phyloP scores from a whole-genome alignment of 139 green algal species.

The Spirogloea muscicola region DNA sequence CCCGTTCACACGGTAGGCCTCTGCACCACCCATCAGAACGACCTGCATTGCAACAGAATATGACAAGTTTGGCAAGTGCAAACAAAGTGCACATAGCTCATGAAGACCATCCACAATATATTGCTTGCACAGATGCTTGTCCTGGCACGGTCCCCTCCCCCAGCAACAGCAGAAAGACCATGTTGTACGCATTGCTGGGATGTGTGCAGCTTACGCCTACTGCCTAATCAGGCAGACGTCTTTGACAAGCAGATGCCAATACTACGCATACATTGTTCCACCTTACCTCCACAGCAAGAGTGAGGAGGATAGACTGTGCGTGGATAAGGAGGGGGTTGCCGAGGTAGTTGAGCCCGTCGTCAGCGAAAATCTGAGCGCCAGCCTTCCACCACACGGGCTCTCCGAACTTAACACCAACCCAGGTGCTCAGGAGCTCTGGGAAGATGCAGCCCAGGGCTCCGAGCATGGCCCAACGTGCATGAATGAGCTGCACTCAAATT shows the following conservation, averaged over 20 bases:
- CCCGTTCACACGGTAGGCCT: slow-evolving; percentile 56
- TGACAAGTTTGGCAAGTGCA: not conserved
- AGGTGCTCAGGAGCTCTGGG: slow-evolving; percentile 33
- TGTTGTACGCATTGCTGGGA: not conserved
- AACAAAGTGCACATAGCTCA: not conserved
- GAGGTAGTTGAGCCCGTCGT: slow-evolving; percentile 62
- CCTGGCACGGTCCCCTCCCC: not conserved
- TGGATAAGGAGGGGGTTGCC: slow-evolving; percentile 91
- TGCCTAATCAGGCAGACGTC: not conserved
- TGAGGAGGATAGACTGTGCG: slow-evolving; percentile 89
- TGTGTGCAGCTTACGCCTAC: not conserved
- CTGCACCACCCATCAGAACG: slow-evolving; percentile 63
- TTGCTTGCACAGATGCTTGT: too few species aligned
- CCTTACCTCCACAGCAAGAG: slow-evolving; percentile 68
- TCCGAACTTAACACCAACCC: slow-evolving; percentile 21
- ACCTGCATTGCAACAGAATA: slow-evolving; percentile 61
- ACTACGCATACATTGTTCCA: not conserved
- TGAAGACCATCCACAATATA: too few species aligned
- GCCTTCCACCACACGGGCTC: slow-evolving; percentile 81
- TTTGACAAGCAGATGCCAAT: not conserved
- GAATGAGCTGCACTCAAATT: slow-evolving; percentile 72
- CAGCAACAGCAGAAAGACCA: not conserved
- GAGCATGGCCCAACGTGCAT: slow-evolving; percentile 86
- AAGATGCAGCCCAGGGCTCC: slow-evolving; percentile 73
- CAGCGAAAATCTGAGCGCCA: slow-evolving; percentile 74